Evolutionary conservation across 495 filamentous ascomycete species (phyloP), one percentile per base, ranked within the genome.

Genomic region (Cenococcum geophilum): DNA sequence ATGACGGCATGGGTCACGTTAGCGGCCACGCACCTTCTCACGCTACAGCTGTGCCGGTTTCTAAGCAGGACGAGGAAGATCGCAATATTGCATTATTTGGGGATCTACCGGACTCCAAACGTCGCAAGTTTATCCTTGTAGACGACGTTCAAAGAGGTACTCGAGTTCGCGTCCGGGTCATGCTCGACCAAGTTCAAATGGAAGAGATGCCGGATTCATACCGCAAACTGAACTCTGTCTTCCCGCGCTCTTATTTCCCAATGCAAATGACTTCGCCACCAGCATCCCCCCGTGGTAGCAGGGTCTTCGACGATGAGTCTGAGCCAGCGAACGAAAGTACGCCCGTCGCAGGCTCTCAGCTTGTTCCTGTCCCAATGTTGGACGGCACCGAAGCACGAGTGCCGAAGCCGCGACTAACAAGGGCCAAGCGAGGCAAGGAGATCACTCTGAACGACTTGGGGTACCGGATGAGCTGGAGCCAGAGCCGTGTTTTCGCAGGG

Each of bases 191-290:
- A 18, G 89, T 96, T 56, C 86, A 96, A 61, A 92, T 93, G 74
- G 83, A 89, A 63, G 92, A 97, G 72, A 91, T 97, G 62, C 92
- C 91, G 0, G 93, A 97, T 73, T 92, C 89, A 16, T 96, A 95
- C 72, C 89, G 92, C 61, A 87, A 87, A 71, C 80, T 79, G 56
- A 93, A 91, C 65, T 87, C 89, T 16, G 91, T 98, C 5, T 98
- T 86, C 64, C 92, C 91, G 5, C 86, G 92, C 21, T 89, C 87
- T 18, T 97, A 90, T 74, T 95, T 89, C 68, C 88, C 91, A 0
- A 83, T 87, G 40, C 86, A 95, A 73, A 92, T 93, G 88, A 87
- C 88, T 62, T 84, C 82, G 54, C 88, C 89, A 8, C 86, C 87
- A 0, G 71, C 75, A 22, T 84, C 83, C 4, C 81, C 80, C 25